These are phyloP conservation scores for Rhynchospora pubera DNA, from an alignment of 176 grass and related monocot species.

Conservation along the genomic window DNA sequence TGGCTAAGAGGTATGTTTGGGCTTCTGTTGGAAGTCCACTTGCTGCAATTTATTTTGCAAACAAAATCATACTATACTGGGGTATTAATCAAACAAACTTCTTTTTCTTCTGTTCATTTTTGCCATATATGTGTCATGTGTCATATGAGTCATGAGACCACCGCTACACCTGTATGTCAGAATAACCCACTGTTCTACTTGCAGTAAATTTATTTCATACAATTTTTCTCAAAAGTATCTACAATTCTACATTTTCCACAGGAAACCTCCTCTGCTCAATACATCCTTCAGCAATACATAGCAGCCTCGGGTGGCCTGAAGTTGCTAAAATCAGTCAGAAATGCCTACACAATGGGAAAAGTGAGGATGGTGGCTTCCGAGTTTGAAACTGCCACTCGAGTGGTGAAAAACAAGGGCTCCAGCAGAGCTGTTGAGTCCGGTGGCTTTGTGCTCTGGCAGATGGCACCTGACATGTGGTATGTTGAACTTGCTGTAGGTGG, in stretches of 20 bases:
- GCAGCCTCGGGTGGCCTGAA: conserved; percentile 54
- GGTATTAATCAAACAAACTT: neutral
- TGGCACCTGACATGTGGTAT: conserved; percentile 86
- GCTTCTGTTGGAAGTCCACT: neutral
- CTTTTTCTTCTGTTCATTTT: neutral
- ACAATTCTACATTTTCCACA: conserved; percentile 25
- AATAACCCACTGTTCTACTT: neutral
- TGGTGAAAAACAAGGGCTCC: conserved; percentile 40
- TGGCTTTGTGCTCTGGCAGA: conserved; percentile 88
- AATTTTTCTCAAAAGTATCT: neutral
- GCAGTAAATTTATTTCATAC: neutral
- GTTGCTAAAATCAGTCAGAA: conserved; percentile 56
- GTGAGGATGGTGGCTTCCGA: conserved; percentile 69
- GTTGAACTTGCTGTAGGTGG: conserved; percentile 73
- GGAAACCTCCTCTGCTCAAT: conserved; percentile 74
- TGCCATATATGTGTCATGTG: neutral
- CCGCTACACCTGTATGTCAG: neutral
- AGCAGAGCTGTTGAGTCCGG: conserved; percentile 43
- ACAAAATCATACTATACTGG: neutral
- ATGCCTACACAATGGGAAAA: conserved; percentile 80
- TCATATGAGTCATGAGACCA: neutral
- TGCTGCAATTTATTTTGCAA: neutral
- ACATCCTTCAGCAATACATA: conserved; percentile 83
- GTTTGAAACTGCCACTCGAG: conserved; percentile 52
- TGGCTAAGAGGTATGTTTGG: neutral